These are phyloP conservation scores for Discostella stelligeroides DNA, from an alignment of 108 stramenopile genomes.

Conservation along the genomic window DNA sequence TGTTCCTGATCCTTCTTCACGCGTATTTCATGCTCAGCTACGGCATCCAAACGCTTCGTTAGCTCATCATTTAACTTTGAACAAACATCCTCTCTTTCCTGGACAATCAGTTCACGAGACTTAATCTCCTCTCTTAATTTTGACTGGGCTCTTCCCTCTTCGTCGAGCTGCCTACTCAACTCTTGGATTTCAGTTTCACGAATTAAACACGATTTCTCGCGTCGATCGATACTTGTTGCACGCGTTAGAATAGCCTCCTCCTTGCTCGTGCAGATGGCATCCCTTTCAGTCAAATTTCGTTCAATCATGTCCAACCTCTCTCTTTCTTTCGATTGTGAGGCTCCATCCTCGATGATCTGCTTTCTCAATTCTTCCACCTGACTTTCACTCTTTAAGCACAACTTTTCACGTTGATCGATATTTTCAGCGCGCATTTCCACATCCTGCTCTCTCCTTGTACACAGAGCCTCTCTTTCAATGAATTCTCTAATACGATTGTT, in stretches of 20 bases:
- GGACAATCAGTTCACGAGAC: slow-evolving; percentile 12
- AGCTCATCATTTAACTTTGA: slow-evolving; percentile 17
- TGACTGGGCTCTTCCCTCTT: slow-evolving; percentile 2
- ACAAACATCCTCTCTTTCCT: slow-evolving; percentile 26
- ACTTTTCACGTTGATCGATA: slow-evolving; percentile 19
- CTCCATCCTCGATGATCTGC: slow-evolving; percentile 18
- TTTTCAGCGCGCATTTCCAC: slow-evolving; percentile 5
- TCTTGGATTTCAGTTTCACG: slow-evolving; percentile 18
- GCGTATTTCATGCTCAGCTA: slow-evolving; percentile 19
- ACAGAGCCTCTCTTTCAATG: slow-evolving; percentile 30
- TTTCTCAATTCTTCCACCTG: slow-evolving; percentile 18
- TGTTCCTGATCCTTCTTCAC: slow-evolving; percentile 12
- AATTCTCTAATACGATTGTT: slow-evolving; percentile 37
- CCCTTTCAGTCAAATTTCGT: slow-evolving; percentile 24
- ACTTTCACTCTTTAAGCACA: slow-evolving; percentile 11
- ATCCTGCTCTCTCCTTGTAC: slow-evolving; percentile 17
- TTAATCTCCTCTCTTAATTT: slow-evolving; percentile 18
- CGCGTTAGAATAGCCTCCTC: slow-evolving; percentile 15
- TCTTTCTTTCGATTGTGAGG: slow-evolving; percentile 10
- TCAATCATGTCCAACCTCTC: slow-evolving; percentile 18
- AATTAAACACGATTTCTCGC: slow-evolving; percentile 13
- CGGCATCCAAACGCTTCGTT: slow-evolving; percentile 4
- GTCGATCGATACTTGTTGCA: slow-evolving; percentile 1
- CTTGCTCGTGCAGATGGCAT: slow-evolving; percentile 9
- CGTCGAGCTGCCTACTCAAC: slow-evolving; percentile 15